These are phyloP conservation scores for Limnomonas spitsbergensis DNA, from an alignment of 139 green algal species.

Conservation along the genomic window DNA sequence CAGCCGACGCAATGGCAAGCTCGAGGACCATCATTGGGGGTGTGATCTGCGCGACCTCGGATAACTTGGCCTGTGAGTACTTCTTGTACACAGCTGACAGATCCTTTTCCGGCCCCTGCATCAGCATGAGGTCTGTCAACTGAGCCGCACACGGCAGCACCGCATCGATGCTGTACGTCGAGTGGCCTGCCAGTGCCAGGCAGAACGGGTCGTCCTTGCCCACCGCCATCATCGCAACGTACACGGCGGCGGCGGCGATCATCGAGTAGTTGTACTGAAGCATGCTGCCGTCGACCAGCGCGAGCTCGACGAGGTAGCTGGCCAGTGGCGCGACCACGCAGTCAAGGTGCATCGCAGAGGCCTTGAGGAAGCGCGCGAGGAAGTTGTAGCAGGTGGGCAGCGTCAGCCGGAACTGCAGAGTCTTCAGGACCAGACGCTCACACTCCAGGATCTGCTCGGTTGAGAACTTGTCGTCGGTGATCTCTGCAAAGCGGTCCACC, in stretches of 20 bases:
- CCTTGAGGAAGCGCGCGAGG: slow-evolving; percentile 85
- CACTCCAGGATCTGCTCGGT: slow-evolving; percentile 90
- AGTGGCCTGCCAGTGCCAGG: slow-evolving; percentile 62
- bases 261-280: slow-evolving; percentile 72
- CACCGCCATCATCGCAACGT: slow-evolving; percentile 64
- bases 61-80: slow-evolving; percentile 75
- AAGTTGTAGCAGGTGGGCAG: slow-evolving; percentile 81
- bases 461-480: slow-evolving; percentile 94
- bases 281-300: slow-evolving; percentile 78
- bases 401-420: slow-evolving; percentile 90
- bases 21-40: background rate
- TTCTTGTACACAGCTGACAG: slow-evolving; percentile 91
- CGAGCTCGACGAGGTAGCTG: slow-evolving; percentile 84
- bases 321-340: slow-evolving; percentile 42
- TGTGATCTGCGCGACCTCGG: slow-evolving; percentile 61
- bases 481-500: slow-evolving; percentile 97
- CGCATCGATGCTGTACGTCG: slow-evolving; percentile 47
- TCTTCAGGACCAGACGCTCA: slow-evolving; percentile 94
- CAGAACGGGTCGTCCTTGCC: slow-evolving; percentile 44
- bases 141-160: slow-evolving; percentile 54
- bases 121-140: slow-evolving; percentile 70
- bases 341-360: slow-evolving; percentile 40
- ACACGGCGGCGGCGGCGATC: slow-evolving; percentile 75
- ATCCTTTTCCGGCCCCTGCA: slow-evolving; percentile 57
- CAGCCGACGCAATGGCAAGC: too few species aligned